Percentiles rank a stretch among this genome's conserved stretches.
phyloP scores from a whole-genome alignment of 768 basidiomycete genomes.

The Boletus sp. region DNA sequence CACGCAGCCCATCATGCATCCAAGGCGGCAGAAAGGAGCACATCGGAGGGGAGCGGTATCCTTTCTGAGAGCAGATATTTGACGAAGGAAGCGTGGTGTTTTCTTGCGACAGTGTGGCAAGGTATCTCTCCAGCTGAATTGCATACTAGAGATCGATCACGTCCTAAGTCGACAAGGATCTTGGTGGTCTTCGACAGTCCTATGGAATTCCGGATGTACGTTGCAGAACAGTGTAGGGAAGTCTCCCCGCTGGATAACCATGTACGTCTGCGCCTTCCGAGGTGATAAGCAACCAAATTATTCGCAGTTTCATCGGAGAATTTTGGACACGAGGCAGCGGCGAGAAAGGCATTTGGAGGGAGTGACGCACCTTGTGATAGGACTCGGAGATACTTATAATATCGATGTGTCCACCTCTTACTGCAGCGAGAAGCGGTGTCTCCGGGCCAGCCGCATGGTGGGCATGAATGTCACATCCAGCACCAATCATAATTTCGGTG shows the following conservation, averaged over 20 bases:
- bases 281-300: background rate
- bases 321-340: background rate
- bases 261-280: background rate
- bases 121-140: background rate
- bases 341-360: background rate
- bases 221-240: background rate
- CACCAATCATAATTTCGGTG: background rate
- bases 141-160: background rate
- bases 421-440: background rate
- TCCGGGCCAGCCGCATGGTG: background rate
- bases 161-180: background rate
- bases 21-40: background rate
- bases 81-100: background rate
- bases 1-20: too few relatives aligned
- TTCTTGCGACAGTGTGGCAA: background rate
- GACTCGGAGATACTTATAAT: background rate
- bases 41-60: background rate
- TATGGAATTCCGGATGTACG: background rate
- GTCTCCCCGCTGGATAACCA: too few relatives aligned
- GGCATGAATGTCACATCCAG: background rate
- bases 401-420: background rate
- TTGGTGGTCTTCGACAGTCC: background rate
- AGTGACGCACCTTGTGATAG: background rate
- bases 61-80: background rate
- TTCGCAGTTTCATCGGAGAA: background rate